A percentile compares a stretch with the other conserved stretches of the same genome.
Conservation (phyloP, 1,139 yeast species). For the Yamadazyma epiphylla region DNA sequence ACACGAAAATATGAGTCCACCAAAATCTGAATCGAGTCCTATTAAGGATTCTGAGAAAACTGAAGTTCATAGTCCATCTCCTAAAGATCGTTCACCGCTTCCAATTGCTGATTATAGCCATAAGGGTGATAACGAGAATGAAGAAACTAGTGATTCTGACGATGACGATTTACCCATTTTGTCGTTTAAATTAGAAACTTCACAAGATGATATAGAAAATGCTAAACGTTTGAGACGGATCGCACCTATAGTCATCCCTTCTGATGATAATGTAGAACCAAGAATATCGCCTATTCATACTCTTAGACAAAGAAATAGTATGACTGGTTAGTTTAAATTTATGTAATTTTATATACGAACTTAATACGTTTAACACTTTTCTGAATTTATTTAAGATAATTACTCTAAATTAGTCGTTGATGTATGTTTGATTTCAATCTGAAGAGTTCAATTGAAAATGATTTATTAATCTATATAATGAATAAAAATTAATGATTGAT, state of each 20-base stretch:
- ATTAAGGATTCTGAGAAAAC: too few relatives aligned
- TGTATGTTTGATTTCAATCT: too few relatives aligned
- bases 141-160: background rate
- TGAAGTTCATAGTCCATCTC: too few relatives aligned
- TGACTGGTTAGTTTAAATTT: too few relatives aligned
- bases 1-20: background rate
- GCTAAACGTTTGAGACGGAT: conserved; percentile 36
- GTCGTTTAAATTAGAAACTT: conserved; percentile 1
- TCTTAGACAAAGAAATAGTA: conserved; percentile 20
- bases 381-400: too few relatives aligned
- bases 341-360: too few relatives aligned
- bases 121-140: background rate
- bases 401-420: too few relatives aligned
- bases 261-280: conserved; percentile 28
- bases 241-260: conserved; percentile 39
- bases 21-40: background rate
- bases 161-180: background rate
- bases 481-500: conserved; percentile 2
- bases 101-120: background rate
- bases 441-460: too few relatives aligned
- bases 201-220: conserved; percentile 23
- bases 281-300: conserved; percentile 30
- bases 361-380: too few relatives aligned
- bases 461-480: too few relatives aligned
- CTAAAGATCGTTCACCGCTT: background rate